Conservation (phyloP, 2,329 filamentous ascomycete genomes). For the Colletotrichum salicis region DNA sequence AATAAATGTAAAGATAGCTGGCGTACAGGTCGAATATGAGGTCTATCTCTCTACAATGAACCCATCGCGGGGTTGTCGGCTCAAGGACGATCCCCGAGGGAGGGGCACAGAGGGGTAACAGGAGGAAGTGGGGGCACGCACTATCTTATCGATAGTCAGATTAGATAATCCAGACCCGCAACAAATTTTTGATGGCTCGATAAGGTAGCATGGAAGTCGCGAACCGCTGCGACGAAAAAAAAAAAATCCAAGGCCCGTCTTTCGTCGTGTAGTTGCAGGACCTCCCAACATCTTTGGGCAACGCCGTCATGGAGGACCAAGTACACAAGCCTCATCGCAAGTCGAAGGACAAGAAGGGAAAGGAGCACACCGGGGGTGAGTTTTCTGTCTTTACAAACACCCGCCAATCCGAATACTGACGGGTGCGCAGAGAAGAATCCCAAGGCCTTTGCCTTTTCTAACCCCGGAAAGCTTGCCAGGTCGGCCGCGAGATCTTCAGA, state of each 20-base stretch:
- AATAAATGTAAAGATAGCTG: neutral
- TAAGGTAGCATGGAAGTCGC: conserved; percentile 27
- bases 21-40: neutral
- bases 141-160: conserved; percentile 6
- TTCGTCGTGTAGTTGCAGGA: conserved; percentile 19
- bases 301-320: conserved; percentile 79
- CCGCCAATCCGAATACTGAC: conserved; percentile 37
- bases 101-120: neutral
- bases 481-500: conserved; percentile 79
- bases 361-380: conserved; percentile 68
- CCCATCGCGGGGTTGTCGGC: neutral
- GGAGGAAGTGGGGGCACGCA: neutral
- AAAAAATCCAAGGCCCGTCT: conserved; percentile 11
- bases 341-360: conserved; percentile 85
- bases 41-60: no score
- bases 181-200: conserved; percentile 27
- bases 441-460: conserved; percentile 88
- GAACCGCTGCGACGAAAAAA: conserved; percentile 10
- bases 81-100: neutral
- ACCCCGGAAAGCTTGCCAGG: conserved; percentile 82
- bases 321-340: conserved; percentile 86
- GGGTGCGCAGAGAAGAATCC: conserved; percentile 74
- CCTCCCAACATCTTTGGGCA: conserved; percentile 6
- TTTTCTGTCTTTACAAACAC: conserved; percentile 18
- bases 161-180: conserved; percentile 31